Evolutionary conservation across 495 filamentous ascomycete genomes (phyloP).

Genomic region (Neurospora sp.): DNA sequence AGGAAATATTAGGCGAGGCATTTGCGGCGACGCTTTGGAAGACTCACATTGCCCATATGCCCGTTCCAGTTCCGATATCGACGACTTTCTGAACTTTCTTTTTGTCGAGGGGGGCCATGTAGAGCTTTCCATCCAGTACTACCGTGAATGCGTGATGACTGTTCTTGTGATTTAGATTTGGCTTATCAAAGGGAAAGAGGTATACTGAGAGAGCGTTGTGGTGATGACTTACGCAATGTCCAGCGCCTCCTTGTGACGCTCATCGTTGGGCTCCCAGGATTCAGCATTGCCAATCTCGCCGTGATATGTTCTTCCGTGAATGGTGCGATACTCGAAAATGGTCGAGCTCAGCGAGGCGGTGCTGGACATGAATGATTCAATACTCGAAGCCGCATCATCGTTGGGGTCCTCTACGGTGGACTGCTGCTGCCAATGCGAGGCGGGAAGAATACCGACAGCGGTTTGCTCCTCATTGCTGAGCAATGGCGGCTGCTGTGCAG

Average conservation of each 20-base stretch:
- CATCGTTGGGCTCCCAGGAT: slow-evolving; percentile 18
- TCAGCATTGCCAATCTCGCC: slow-evolving; percentile 7
- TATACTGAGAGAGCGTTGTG: neutral
- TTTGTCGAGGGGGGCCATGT: slow-evolving; percentile 35
- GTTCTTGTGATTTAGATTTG: neutral
- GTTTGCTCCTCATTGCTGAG: no score
- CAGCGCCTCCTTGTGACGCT: slow-evolving; percentile 10
- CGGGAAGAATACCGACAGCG: neutral
- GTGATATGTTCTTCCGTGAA: slow-evolving; percentile 20
- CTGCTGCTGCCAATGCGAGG: neutral
- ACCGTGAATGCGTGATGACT: slow-evolving; percentile 15
- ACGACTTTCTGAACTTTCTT: slow-evolving; percentile 25
- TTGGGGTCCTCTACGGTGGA: neutral
- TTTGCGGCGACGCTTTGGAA: neutral
- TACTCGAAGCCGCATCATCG: neutral
- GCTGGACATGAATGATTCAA: neutral
- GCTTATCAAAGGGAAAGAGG: neutral
- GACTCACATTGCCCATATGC: slow-evolving; percentile 29
- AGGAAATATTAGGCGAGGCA: neutral
- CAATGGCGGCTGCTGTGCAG: no score
- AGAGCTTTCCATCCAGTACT: slow-evolving; percentile 42
- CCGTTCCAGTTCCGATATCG: slow-evolving; percentile 30
- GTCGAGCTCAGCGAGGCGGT: slow-evolving; percentile 26
- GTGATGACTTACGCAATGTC: slow-evolving; percentile 20
- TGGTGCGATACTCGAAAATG: slow-evolving; percentile 22